A percentile compares a stretch with the other conserved stretches of the same genome.
Conservation (phyloP, 2,329 filamentous ascomycete species). For the Paramyrothecium sp. region DNA sequence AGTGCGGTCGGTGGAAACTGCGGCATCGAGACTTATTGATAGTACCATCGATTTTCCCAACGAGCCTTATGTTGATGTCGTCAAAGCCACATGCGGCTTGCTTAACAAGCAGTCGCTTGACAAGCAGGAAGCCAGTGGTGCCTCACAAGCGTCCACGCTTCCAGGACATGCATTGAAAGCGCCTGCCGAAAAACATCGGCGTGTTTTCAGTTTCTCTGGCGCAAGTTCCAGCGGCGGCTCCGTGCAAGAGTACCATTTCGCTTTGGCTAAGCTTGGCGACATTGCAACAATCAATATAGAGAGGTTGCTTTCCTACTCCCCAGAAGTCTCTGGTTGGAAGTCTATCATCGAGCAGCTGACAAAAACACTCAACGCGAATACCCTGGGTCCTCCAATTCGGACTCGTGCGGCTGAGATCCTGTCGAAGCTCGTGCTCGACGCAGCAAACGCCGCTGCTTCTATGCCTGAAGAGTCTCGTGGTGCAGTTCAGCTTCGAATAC, state of each 20-base stretch:
- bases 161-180: conserved; percentile 30
- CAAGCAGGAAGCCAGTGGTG: conserved; percentile 12
- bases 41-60: conserved; percentile 91
- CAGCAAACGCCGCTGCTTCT: conserved; percentile 53
- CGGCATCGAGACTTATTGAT: conserved; percentile 82
- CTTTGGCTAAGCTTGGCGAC: conserved; percentile 71
- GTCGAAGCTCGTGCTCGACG: conserved; percentile 55
- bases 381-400: conserved; percentile 51
- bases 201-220: conserved; percentile 46
- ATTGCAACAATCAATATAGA: conserved; percentile 72
- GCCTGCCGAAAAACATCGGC: conserved; percentile 39
- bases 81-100: conserved; percentile 72
- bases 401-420: conserved; percentile 64
- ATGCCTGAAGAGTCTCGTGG: conserved; percentile 51
- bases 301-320: conserved; percentile 66
- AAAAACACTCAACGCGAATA: conserved; percentile 44
- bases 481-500: conserved; percentile 68
- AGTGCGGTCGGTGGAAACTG: conserved; percentile 84
- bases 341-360: conserved; percentile 59
- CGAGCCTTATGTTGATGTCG: conserved; percentile 72
- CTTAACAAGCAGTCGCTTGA: conserved; percentile 44
- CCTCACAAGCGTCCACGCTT: conserved; percentile 11
- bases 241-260: conserved; percentile 64
- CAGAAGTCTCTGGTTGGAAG: conserved; percentile 73
- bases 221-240: conserved; percentile 41